Conservation (phyloP, 345 rosid genomes). For the Rhizophora apiculata region DNA sequence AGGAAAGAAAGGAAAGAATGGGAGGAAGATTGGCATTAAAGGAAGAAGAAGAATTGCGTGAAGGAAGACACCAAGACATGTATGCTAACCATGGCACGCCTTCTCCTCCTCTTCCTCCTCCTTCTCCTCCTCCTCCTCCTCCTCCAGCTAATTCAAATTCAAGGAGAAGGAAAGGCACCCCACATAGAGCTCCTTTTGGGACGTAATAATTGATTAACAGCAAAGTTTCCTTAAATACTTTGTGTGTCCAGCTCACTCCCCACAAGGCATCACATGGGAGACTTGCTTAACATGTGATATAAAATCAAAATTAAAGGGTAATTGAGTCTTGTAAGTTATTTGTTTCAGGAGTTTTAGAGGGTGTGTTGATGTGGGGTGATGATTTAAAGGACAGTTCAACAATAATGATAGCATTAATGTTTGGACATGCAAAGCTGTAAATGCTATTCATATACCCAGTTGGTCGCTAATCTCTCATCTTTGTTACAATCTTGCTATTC, state of each 20-base stretch:
- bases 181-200: slow-evolving; percentile 20
- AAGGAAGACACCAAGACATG: slow-evolving; percentile 30
- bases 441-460: slow-evolving; percentile 18
- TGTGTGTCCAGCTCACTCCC: slow-evolving; percentile 27
- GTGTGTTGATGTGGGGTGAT: background rate
- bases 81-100: slow-evolving; percentile 5
- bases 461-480: no score
- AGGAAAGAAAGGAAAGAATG: slow-evolving; percentile 22
- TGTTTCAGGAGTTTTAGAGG: no score
- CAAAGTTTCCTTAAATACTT: background rate
- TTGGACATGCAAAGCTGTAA: slow-evolving; percentile 16
- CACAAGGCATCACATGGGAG: slow-evolving; percentile 17
- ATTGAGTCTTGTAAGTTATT: background rate
- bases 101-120: no score
- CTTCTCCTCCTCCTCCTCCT: background rate
- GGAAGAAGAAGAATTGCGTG: slow-evolving; percentile 39
- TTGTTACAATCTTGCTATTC: no score
- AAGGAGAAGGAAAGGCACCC: slow-evolving; percentile 19
- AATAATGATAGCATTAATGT: slow-evolving; percentile 27
- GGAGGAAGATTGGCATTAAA: slow-evolving; percentile 26
- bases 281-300: background rate
- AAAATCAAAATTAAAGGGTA: background rate
- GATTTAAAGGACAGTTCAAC: background rate
- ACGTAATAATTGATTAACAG: background rate
- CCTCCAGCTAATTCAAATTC: slow-evolving; percentile 26